Conservation (phyloP, 116 monocot species). For the Posidonia oceanica region DNA sequence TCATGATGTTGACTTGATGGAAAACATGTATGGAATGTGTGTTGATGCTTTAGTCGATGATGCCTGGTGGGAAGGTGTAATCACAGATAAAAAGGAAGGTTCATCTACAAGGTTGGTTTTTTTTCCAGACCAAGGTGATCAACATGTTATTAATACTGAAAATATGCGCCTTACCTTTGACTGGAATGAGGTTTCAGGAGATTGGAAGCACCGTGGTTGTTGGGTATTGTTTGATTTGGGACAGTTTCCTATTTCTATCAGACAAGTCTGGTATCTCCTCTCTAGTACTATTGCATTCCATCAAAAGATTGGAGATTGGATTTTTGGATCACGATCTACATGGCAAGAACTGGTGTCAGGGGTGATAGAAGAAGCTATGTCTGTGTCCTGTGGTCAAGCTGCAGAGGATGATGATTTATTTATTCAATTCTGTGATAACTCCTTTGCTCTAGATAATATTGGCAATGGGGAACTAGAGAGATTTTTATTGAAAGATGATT, state of each 20-base stretch:
- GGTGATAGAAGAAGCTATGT: conserved; percentile 25
- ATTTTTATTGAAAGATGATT: not conserved
- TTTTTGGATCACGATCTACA: conserved; percentile 18
- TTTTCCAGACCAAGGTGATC: conserved; percentile 68
- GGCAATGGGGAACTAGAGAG: not conserved
- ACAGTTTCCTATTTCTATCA: conserved; percentile 36
- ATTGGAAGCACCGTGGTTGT: conserved; percentile 44
- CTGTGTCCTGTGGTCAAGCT: conserved; percentile 18
- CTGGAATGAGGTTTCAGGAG: conserved; percentile 54
- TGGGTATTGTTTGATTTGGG: conserved; percentile 46
- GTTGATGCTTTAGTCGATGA: conserved; percentile 59
- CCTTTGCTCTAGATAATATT: not conserved
- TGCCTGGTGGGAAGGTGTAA: conserved; percentile 77
- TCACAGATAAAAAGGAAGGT: conserved; percentile 34
- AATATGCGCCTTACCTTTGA: conserved; percentile 38
- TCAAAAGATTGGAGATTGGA: conserved; percentile 36
- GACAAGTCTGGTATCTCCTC: conserved; percentile 60
- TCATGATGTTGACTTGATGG: conserved; percentile 1
- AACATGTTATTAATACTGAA: conserved; percentile 16
- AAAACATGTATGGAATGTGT: conserved; percentile 44
- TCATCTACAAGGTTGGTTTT: conserved; percentile 28
- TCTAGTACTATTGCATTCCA: conserved; percentile 16
- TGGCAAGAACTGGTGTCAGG: conserved; percentile 35
- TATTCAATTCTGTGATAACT: not conserved
- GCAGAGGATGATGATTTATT: not conserved